Evolutionary conservation across 2,329 filamentous ascomycete genomes (phyloP), one percentile per base, ranked within the genome.

Genomic region (Sclerotiophoma versabilis): DNA sequence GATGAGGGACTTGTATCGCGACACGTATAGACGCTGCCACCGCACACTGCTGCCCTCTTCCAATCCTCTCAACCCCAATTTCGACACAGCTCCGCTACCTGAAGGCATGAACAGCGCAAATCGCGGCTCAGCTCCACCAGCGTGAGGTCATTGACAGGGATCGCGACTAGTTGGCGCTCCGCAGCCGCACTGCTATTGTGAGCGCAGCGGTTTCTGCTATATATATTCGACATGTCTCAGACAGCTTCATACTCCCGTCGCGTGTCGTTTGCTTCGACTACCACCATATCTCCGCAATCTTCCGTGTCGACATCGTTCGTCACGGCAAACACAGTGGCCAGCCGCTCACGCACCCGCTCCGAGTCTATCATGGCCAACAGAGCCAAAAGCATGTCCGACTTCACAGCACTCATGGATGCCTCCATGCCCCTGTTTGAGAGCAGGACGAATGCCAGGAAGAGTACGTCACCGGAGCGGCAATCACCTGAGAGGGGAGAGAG

Each of bases 71-170:
- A 4, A 12, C 8, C 41, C 25, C 22, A 9, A 53, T 36, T 33
- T 27, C 17, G 45, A 49, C 17, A 15, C 39, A 49, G 34, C 26
- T 22, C 39, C 27, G 45, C 44, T 25, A 6, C 19, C 27, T 34
- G 12, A 19, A 30, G 43, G 51, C 45, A 54, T 54, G 51, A 54
- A 45, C 51, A 54, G 51, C 33, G 51, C 51, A 45, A 34, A 49
- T 54, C 51, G 33, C 45, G 27, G 39, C 45, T 23, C 17, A 54
- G 34, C 51, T 41, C 42, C 46, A 55, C 56, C 36, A 41, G 39
- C 50, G 62, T 72, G 68, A 72, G 66, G 68, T 74, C 71, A 73
- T 74, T 60, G 69, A 72, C 70, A 44, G 54, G 71, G 70, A 65
- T 72, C 44, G 37, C 50, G 49, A 52, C 66, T 64, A 66, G 62